These are phyloP conservation scores for Artomyces pyxidatus DNA, from an alignment of 768 basidiomycete genomes.

Conservation along the genomic window DNA sequence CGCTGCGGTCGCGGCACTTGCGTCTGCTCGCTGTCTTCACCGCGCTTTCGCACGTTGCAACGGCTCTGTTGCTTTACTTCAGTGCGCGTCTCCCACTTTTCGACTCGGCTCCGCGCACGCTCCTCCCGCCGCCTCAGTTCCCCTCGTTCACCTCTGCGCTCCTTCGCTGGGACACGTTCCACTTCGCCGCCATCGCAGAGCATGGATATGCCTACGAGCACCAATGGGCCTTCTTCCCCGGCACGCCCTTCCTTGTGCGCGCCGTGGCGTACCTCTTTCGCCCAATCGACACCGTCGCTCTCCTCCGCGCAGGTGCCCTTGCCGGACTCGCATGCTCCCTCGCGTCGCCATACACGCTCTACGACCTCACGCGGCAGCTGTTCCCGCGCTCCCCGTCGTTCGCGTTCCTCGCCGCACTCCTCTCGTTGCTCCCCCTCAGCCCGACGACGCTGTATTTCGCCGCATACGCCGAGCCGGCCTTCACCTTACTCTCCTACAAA, in stretches of 20 bases:
- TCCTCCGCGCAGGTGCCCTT: conserved; percentile 31
- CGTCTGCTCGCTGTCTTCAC: conserved; percentile 9
- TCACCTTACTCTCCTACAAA: conserved; percentile 70
- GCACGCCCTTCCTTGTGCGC: conserved; percentile 48
- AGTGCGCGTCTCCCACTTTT: conserved; percentile 11
- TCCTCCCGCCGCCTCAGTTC: neutral
- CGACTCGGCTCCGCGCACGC: conserved; percentile 10
- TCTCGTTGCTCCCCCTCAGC: conserved; percentile 77
- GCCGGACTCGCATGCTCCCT: conserved; percentile 26
- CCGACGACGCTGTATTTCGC: conserved; percentile 66
- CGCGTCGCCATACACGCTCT: conserved; percentile 36
- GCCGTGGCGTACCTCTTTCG: neutral
- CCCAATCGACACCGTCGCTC: conserved; percentile 11
- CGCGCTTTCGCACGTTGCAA: conserved; percentile 5
- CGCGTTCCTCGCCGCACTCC: conserved; percentile 50
- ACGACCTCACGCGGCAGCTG: conserved; percentile 45
- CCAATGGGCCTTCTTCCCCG: conserved; percentile 84
- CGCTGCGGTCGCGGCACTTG: neutral
- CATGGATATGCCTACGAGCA: conserved; percentile 62
- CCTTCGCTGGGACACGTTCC: conserved; percentile 84
- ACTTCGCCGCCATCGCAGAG: conserved; percentile 65
- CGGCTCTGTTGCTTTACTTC: conserved; percentile 3
- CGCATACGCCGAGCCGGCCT: conserved; percentile 81
- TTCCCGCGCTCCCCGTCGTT: conserved; percentile 48
- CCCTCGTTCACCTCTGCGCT: conserved; percentile 22